Evolutionary conservation across 345 rosid genomes (phyloP).

Genomic region (Rubroshorea leprosula): DNA sequence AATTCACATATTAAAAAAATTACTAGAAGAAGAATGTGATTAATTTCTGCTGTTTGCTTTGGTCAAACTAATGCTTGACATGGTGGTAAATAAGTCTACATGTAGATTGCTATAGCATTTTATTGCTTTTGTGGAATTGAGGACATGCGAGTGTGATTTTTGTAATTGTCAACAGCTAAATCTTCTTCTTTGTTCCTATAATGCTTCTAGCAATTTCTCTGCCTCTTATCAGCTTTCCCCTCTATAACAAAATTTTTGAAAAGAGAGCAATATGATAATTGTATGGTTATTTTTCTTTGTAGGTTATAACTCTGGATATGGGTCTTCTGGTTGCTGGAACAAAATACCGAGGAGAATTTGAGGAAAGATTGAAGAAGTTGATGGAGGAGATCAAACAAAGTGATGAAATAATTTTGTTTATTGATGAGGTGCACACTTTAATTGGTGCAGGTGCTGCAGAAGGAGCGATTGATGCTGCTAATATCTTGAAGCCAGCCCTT

Average conservation of each 20-base stretch:
- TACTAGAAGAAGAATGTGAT: background rate
- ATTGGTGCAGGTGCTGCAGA: slow-evolving; percentile 14
- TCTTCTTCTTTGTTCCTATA: too few relatives aligned
- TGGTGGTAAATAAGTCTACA: too few relatives aligned
- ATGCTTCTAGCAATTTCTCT: too few relatives aligned
- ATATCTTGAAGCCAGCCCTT: slow-evolving; percentile 31
- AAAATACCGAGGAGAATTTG: slow-evolving; percentile 19
- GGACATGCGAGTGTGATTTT: too few relatives aligned
- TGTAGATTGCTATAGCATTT: too few relatives aligned
- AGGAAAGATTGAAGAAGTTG: slow-evolving; percentile 12
- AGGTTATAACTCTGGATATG: slow-evolving; percentile 25
- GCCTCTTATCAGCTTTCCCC: background rate
- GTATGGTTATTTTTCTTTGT: background rate
- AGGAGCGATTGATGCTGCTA: slow-evolving; percentile 29
- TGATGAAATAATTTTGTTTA: slow-evolving; percentile 28
- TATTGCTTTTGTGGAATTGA: too few relatives aligned
- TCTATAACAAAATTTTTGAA: background rate
- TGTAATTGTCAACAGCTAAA: too few relatives aligned
- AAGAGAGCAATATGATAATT: background rate
- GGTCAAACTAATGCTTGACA: too few relatives aligned
- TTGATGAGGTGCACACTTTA: slow-evolving; percentile 32
- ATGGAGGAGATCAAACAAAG: slow-evolving; percentile 23
- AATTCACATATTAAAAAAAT: background rate
- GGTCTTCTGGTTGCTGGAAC: slow-evolving; percentile 25
- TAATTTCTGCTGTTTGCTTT: too few relatives aligned